phyloP scores from a whole-genome alignment of 495 filamentous ascomycete species.

The Aspergillus funiculosus region DNA sequence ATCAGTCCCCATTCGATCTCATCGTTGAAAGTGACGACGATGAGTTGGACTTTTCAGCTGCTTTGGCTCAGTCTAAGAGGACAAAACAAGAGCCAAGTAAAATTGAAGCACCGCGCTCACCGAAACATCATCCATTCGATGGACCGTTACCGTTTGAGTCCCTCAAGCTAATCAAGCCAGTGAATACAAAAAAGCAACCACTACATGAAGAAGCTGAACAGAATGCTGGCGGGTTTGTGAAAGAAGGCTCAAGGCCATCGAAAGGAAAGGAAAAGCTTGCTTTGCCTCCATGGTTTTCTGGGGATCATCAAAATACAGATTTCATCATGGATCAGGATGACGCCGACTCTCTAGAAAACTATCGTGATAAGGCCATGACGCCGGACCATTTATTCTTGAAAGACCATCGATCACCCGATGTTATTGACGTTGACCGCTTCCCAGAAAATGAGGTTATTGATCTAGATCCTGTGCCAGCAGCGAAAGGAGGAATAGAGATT shows the following conservation, averaged over 20 bases:
- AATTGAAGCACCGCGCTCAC: conserved; percentile 5
- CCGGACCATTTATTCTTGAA: conserved; percentile 37
- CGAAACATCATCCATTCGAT: conserved; percentile 39
- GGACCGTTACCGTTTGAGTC: conserved; percentile 89
- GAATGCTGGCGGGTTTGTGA: conserved; percentile 64
- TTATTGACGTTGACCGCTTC: conserved; percentile 42
- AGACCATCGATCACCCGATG: conserved; percentile 35
- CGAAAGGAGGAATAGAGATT: no score
- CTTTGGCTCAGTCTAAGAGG: conserved; percentile 37
- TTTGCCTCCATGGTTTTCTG: conserved; percentile 82
- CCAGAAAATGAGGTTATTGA: conserved; percentile 37
- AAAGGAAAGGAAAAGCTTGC: conserved; percentile 51
- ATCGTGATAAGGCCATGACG: conserved; percentile 21
- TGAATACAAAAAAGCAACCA: conserved; percentile 42
- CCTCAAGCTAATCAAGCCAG: conserved; percentile 61
- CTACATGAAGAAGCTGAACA: conserved; percentile 37
- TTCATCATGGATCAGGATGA: conserved; percentile 33
- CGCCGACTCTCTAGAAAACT: conserved; percentile 18
- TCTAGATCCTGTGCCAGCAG: conserved; percentile 33
- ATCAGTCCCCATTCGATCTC: conserved; percentile 15
- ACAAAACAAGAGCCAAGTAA: conserved; percentile 23
- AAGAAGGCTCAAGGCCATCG: conserved; percentile 35
- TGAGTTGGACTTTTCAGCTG: conserved; percentile 41
- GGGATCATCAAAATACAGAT: conserved; percentile 20
- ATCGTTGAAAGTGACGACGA: conserved; percentile 37